Evolutionary conservation across 139 green algal genomes (phyloP), one percentile per base, ranked within the genome.

Genomic region (Penium margaritaceum): DNA sequence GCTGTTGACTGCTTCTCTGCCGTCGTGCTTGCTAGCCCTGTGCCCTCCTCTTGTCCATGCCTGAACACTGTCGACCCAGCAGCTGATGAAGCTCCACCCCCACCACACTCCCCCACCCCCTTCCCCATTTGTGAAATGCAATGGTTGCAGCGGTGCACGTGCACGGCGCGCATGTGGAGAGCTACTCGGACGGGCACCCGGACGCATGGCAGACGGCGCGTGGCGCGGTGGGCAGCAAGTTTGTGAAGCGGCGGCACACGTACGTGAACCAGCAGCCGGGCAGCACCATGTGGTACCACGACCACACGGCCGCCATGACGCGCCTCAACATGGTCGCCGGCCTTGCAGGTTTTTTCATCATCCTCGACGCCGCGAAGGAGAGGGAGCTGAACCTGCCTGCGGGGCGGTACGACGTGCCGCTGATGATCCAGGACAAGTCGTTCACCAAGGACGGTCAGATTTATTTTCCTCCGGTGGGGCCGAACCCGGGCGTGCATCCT

Each of bases 271-370:
- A 21, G 33, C 70, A 78, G 37, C 35, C 39, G 15, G 60, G 60
- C 17, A 57, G 44, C 5, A 70, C 58, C 6, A 19, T 78, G 15
- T 78, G 69, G 69, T 76, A 76, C 69, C 69, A 76, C 30, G 70
- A 78, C 70, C 70, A 60, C 27, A 78, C 70, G 9, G 15, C 60
- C 17, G 70, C 60, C 43, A 61, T 78, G 35, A 78, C 70, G 3
- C 35, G 70, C 5, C 33, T 78, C 33, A 78, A 63, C 58, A 33
- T 71, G 62, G 63, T 35, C 33, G 63, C 63, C 27, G 63, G 63
- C 3, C 32, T 71, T 30, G 29, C 35, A 14, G 63, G 63, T 21
- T 38, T 41, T 38, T 71, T 33, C 47, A 51, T 63, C 24, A 32
- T 71, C 30, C n/a, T 4, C 63, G 35, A 71, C 35, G 32, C 36